Conservation (phyloP, 129 eudicot genomes). For the Oenanthe sinensis region DNA sequence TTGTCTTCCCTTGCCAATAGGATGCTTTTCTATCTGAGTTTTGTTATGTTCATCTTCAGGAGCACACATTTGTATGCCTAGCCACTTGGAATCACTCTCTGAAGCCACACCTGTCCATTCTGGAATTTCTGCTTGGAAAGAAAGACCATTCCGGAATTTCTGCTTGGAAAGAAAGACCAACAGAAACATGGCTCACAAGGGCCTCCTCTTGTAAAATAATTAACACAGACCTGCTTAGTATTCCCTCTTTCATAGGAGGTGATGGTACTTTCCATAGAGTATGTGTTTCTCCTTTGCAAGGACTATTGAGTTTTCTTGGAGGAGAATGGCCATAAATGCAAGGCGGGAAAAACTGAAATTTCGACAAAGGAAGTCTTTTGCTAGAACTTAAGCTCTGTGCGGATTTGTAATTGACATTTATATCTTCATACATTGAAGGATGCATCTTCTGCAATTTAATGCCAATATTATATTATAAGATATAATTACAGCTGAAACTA, state of each 20-base stretch:
- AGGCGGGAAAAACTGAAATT: conserved; percentile 14
- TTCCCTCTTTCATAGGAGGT: conserved; percentile 5
- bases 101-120: conserved; percentile 44
- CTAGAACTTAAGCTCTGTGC: conserved; percentile 45
- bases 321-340: conserved; percentile 34
- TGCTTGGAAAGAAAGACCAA: conserved; percentile 53
- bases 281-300: conserved; percentile 17
- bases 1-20: conserved; percentile 43
- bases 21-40: conserved; percentile 9
- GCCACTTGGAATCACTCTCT: conserved; percentile 67
- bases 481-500: background rate
- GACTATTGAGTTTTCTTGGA: conserved; percentile 2
- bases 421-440: conserved; percentile 74
- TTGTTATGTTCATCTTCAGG: conserved; percentile 24
- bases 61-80: conserved; percentile 61
- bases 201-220: conserved; percentile 23
- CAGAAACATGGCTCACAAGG: conserved; percentile 14
- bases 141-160: conserved; percentile 49
- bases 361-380: conserved; percentile 30
- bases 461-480: background rate
- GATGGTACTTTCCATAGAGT: background rate
- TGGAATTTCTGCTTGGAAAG: conserved; percentile 60
- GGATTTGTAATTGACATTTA: conserved; percentile 23
- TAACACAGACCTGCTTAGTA: background rate
- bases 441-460: conserved; percentile 52